Evolutionary conservation across 179 eudicot species (phyloP), one percentile per base, ranked within the genome.

Genomic region (Drosera spatulata): DNA sequence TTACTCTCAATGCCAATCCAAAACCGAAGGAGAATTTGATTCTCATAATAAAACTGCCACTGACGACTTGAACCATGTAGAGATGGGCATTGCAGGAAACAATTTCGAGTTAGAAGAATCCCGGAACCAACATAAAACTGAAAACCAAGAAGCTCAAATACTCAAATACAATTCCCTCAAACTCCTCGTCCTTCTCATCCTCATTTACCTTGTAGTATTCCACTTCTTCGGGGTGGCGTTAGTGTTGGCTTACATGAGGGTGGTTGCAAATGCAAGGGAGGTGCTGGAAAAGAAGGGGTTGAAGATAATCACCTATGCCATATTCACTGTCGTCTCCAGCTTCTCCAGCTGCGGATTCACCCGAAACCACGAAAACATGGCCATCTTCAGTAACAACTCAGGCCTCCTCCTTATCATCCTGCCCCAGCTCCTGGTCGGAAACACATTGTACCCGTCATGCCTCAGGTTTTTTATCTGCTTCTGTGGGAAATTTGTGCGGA

Each of bases 361-460:
- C 33, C 33, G 1, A 22, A 22, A 22, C 33, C 0, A 22, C 33
- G 33, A 22, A 22, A 22, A 22, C 33, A 22, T 22, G 33, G 33
- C 33, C 33, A 22, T 22, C 33, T 22, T 22, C 33, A 22, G 33
- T 22, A 22, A 22, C 33, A 22, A 22, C 33, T 22, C 33, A 22
- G 33, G 33, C 33, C 33, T 22, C 33, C 33, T 22, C 33, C 33
- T 22, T 22, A 22, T 22, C 33, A 22, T 22, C 33, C 33, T 22
- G 33, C 33, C 97, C 38, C 97, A 84, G 58, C 47, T 73, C 45
- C 85, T 87, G 8, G 38, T 82, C 1, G 95, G 97, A 8, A 90
- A 85, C 73, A 80, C 95, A 6, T 69, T 90, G 42, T 85, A 69
- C 41, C 89, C 97, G 0, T 62, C 82, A 0, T 67, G 63, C 47